phyloP scores from a whole-genome alignment of 805 yeast genomes.

The Teunomyces funiuensis region DNA sequence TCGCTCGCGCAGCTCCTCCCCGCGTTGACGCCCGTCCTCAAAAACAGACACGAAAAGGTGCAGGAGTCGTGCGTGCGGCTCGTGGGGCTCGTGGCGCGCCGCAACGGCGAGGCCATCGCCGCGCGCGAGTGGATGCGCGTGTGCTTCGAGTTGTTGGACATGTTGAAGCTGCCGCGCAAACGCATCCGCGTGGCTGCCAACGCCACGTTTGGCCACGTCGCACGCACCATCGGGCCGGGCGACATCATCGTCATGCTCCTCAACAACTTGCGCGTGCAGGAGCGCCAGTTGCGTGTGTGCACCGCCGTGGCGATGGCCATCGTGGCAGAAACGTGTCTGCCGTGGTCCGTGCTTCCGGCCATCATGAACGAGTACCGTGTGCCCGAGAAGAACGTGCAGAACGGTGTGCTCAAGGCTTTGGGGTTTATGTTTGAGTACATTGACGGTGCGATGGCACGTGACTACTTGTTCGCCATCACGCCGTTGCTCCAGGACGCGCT shows the following conservation, averaged over 20 bases:
- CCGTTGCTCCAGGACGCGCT: slow-evolving; percentile 87
- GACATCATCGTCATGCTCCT: slow-evolving; percentile 84
- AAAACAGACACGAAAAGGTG: slow-evolving; percentile 87
- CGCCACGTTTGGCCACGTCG: slow-evolving; percentile 85
- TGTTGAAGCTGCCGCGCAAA: slow-evolving; percentile 78
- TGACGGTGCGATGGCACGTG: slow-evolving; percentile 69
- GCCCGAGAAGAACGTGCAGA: slow-evolving; percentile 90
- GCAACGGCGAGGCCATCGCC: slow-evolving; percentile 77
- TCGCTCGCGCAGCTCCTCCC: slow-evolving; percentile 82
- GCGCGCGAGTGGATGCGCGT: slow-evolving; percentile 98
- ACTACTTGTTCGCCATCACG: slow-evolving; percentile 76
- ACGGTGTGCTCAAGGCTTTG: slow-evolving; percentile 89
- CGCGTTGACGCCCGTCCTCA: slow-evolving; percentile 84
- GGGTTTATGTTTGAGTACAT: slow-evolving; percentile 91
- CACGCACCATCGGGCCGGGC: slow-evolving; percentile 92
- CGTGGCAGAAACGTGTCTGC: slow-evolving; percentile 90
- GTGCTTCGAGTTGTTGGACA: slow-evolving; percentile 84
- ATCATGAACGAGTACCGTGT: slow-evolving; percentile 92
- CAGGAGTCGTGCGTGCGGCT: slow-evolving; percentile 79
- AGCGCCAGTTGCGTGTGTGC: slow-evolving; percentile 93
- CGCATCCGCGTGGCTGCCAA: slow-evolving; percentile 83
- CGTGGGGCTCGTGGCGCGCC: slow-evolving; percentile 78
- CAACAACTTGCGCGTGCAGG: slow-evolving; percentile 86
- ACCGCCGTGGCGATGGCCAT: slow-evolving; percentile 98
- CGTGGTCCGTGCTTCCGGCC: slow-evolving; percentile 92